phyloP scores from a whole-genome alignment of 139 green algal genomes.

The Tetradesmus lagerheimii region DNA sequence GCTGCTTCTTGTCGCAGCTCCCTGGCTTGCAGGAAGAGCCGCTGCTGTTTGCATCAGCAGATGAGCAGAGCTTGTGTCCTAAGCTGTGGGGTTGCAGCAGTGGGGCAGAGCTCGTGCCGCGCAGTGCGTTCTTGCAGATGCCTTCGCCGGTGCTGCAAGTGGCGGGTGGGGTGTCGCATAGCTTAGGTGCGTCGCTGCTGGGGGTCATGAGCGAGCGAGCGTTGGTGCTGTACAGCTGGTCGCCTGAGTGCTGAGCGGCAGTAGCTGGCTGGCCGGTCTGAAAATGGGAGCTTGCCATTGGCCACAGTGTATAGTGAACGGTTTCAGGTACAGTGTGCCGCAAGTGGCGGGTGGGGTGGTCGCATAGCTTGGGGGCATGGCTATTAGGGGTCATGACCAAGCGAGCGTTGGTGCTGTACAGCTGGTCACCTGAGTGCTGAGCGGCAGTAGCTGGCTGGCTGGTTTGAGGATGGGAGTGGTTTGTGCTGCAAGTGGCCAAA shows the following conservation, averaged over 20 bases:
- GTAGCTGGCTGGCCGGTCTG: too few species aligned
- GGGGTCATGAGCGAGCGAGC: slow-evolving; percentile 36
- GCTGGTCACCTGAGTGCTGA: not conserved
- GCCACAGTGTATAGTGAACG: too few species aligned
- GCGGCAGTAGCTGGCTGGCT: not conserved
- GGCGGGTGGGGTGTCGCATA: not conserved
- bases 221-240: slow-evolving; percentile 6
- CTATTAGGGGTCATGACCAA: slow-evolving; percentile 41
- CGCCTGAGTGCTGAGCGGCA: not conserved
- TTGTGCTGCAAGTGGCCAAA: slow-evolving; percentile 19
- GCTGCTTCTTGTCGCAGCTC: slow-evolving; percentile 26
- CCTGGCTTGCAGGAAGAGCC: slow-evolving; percentile 21
- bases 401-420: not conserved
- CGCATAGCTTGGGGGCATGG: not conserved
- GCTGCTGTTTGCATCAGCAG: slow-evolving; percentile 27
- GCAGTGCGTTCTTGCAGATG: not conserved
- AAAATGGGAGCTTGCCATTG: too few species aligned
- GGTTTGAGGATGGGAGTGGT: too few species aligned
- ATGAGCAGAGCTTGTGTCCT: not conserved
- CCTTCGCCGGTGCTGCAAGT: slow-evolving; percentile 21
- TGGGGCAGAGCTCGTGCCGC: slow-evolving; percentile 17
- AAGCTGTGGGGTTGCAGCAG: slow-evolving; percentile 41
- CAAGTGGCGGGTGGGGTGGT: slow-evolving; percentile 1
- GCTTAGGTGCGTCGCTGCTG: not conserved
- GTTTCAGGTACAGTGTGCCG: too few species aligned